These are phyloP conservation scores for Sporothrix mexicana DNA, from an alignment of 2,329 filamentous ascomycete species.

Conservation along the genomic window DNA sequence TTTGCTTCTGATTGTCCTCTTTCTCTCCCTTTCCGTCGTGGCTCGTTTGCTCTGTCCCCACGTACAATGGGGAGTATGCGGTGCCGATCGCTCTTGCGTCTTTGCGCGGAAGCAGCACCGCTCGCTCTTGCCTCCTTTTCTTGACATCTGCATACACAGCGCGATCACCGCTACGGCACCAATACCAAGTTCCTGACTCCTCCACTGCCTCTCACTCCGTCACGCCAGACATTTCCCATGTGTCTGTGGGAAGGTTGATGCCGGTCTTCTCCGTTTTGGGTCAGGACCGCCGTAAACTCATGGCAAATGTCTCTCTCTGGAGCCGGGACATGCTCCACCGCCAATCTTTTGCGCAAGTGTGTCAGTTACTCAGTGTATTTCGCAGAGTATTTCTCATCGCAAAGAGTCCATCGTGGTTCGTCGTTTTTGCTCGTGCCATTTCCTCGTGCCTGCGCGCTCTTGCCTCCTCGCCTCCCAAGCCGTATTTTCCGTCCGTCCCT, in stretches of 20 bases:
- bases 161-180: too few species aligned
- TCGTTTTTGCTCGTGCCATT: too few species aligned
- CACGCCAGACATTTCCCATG: conserved; percentile 26
- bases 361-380: background rate
- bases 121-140: background rate
- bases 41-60: background rate
- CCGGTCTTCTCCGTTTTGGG: conserved; percentile 21
- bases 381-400: background rate
- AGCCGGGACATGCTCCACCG: conserved; percentile 2
- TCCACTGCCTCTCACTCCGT: conserved; percentile 16
- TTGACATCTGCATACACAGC: too few species aligned
- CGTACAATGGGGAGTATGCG: background rate
- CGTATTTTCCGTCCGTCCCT: background rate
- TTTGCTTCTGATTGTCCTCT: conserved; percentile 9
- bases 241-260: background rate
- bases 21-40: background rate
- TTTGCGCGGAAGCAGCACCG: too few species aligned
- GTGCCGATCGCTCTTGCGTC: background rate
- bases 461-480: background rate
- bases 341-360: background rate
- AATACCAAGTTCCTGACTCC: background rate
- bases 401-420: too few species aligned
- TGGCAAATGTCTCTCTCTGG: conserved; percentile 21
- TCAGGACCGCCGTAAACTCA: background rate
- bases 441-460: background rate